phyloP scores from a whole-genome alignment of 352 stramenopile genomes.

The Pythium apleroticum region DNA sequence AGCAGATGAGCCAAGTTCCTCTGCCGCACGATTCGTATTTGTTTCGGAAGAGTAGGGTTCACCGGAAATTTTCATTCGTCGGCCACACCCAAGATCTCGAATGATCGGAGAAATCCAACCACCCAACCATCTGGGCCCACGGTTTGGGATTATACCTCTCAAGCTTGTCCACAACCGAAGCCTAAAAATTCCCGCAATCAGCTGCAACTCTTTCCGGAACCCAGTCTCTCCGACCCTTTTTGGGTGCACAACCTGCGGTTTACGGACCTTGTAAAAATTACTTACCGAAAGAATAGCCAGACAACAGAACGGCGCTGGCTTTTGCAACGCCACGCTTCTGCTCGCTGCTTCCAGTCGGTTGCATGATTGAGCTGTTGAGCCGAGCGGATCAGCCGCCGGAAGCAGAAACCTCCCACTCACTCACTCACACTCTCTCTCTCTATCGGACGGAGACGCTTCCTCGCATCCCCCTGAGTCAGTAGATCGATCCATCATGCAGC shows the following conservation, averaged over 20 bases:
- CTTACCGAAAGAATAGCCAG: slow-evolving; percentile 1
- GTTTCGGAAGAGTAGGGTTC: slow-evolving; percentile 24
- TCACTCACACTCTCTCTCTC: slow-evolving; percentile 1
- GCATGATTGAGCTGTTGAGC: background rate
- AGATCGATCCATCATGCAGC: slow-evolving; percentile 37
- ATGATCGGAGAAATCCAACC: background rate
- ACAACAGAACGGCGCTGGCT: background rate
- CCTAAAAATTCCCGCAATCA: background rate
- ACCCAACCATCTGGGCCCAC: background rate
- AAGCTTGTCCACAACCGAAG: background rate
- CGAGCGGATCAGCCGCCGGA: background rate
- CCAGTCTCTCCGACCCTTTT: background rate
- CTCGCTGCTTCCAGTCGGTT: background rate
- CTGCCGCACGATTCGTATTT: too few relatives aligned
- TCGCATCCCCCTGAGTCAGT: background rate
- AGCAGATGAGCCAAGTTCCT: background rate
- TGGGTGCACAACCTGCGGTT: background rate
- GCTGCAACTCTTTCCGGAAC: slow-evolving; percentile 2
- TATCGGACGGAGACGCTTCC: background rate
- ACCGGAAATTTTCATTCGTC: slow-evolving; percentile 12
- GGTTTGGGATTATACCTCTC: background rate
- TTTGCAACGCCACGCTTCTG: slow-evolving; percentile 11
- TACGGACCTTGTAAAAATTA: slow-evolving; percentile 8
- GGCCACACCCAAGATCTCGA: background rate
- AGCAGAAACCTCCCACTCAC: background rate